phyloP scores from a whole-genome alignment of 192 early-diverging fungal genomes.

The Phycomyces blakesleeanus region DNA sequence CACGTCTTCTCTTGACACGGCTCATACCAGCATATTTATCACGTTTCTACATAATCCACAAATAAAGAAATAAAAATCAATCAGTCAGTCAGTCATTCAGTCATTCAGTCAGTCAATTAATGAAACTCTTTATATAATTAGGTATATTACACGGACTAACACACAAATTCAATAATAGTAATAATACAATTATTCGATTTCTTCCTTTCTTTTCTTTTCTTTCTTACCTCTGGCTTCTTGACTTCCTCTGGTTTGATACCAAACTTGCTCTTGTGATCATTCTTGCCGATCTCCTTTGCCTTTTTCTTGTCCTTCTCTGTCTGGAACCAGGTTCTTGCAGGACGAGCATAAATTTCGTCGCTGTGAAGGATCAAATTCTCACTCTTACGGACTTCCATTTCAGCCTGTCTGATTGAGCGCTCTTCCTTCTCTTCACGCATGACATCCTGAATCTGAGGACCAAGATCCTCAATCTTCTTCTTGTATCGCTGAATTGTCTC shows the following conservation, averaged over 20 bases:
- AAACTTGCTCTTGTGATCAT: conserved; percentile 21
- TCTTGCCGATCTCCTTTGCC: conserved; percentile 26
- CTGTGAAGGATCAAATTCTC: conserved; percentile 81
- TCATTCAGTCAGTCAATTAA: no score
- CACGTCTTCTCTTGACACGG: conserved; percentile 42
- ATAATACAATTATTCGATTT: neutral
- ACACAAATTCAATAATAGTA: neutral
- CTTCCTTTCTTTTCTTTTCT: conserved; percentile 4
- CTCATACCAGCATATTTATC: conserved; percentile 49
- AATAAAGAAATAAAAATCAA: conserved; percentile 4
- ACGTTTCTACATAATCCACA: conserved; percentile 30
- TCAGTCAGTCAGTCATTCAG: no score
- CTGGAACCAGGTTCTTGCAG: conserved; percentile 95
- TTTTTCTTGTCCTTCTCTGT: conserved; percentile 67
- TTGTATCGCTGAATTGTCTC: conserved; percentile 77
- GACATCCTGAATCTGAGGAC: conserved; percentile 62
- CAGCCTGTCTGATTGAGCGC: conserved; percentile 72
- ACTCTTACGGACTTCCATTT: conserved; percentile 88
- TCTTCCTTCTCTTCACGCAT: conserved; percentile 77
- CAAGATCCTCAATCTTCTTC: conserved; percentile 63
- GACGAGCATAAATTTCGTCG: conserved; percentile 85
- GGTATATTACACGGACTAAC: no score
- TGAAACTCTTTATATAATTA: no score
- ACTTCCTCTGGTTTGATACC: conserved; percentile 5
- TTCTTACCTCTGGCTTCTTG: conserved; percentile 39